Base-by-base conservation (phyloP, 2,329 filamentous ascomycete genomes). In the Hysterium pulicare region DNA sequence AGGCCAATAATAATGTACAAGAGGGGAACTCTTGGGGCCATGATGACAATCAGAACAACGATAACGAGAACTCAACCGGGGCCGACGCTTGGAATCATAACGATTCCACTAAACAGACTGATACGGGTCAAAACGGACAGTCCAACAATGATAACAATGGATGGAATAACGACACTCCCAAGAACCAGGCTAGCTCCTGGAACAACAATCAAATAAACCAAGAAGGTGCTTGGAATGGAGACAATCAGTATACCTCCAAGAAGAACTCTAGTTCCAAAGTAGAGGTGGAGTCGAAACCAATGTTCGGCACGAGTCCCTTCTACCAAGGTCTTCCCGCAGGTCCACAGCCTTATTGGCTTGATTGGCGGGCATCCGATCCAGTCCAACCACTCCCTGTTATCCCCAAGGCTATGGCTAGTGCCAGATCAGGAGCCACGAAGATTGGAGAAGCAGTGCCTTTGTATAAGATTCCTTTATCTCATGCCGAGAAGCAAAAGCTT, bases 401-500 rank as follows among this genome's bases (percentile, higher is more conserved):
- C n/a, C n/a, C n/a, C n/a, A n/a, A n/a, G n/a, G n/a, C n/a, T n/a
- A n/a, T n/a, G n/a, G n/a, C n/a, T n/a, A n/a, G n/a, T n/a, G n/a
- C n/a, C n/a, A n/a, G n/a, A n/a, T n/a, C n/a, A n/a, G n/a, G n/a
- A n/a, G n/a, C n/a, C n/a, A n/a, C n/a, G n/a, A n/a, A n/a, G n/a
- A n/a, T n/a, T n/a, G n/a, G n/a, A n/a, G n/a, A 61, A 5, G 59
- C 62, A 5, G 55, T 62, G 4, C 57, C 63, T 0, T 45, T 66
- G 1, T 49, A 49, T 21, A 50, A 41, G 3, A 47, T 61, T 21
- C 43, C 45, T 28, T 45, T 49, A 28, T 34, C 41, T 1, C 40
- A 34, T 0, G 49, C 53, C 0, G 38, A 41, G 20, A 45, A 53
- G 33, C 52, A 50, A 21, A 44, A 49, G 3, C 38, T 69, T 7